Conservation (phyloP, 2,329 filamentous ascomycete genomes). For the Triangularia setosa region DNA sequence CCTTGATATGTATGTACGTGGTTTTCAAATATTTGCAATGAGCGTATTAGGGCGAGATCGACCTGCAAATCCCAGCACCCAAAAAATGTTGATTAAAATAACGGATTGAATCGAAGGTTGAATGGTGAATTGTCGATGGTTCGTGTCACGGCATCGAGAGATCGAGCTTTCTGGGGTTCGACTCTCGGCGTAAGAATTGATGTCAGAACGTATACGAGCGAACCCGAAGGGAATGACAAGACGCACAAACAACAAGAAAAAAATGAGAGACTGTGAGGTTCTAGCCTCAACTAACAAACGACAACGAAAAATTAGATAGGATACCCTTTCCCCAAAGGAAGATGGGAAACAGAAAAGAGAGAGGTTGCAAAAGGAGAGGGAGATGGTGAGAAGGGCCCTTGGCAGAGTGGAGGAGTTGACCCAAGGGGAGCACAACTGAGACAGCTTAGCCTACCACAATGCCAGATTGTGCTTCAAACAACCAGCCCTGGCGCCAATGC, state of each 20-base stretch:
- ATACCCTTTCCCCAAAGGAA: constrained; percentile 10
- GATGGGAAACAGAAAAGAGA: constrained; percentile 4
- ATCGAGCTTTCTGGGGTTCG: neutral
- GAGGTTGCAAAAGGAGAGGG: constrained; percentile 4
- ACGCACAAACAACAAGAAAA: constrained; percentile 10
- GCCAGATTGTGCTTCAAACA: neutral
- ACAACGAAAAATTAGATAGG: constrained; percentile 9
- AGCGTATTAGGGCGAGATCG: constrained; percentile 25
- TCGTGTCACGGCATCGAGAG: constrained; percentile 24
- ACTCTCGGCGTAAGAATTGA: neutral
- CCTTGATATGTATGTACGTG: neutral
- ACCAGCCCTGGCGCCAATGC: constrained; percentile 1
- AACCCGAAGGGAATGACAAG: neutral
- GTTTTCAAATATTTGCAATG: constrained; percentile 5
- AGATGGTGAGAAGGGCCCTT: neutral
- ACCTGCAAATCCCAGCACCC: constrained; percentile 27
- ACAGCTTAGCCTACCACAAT: constrained; percentile 4
- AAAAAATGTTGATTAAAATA: constrained; percentile 25
- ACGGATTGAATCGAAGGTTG: constrained; percentile 10
- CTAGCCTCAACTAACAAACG: constrained; percentile 12
- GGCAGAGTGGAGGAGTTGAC: neutral
- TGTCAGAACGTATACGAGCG: neutral
- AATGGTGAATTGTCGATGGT: constrained; percentile 1
- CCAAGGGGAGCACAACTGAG: constrained; percentile 6
- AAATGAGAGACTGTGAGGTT: constrained; percentile 11